Conservation (phyloP, 2,329 filamentous ascomycete genomes). For the Cryphonectria parasitica region DNA sequence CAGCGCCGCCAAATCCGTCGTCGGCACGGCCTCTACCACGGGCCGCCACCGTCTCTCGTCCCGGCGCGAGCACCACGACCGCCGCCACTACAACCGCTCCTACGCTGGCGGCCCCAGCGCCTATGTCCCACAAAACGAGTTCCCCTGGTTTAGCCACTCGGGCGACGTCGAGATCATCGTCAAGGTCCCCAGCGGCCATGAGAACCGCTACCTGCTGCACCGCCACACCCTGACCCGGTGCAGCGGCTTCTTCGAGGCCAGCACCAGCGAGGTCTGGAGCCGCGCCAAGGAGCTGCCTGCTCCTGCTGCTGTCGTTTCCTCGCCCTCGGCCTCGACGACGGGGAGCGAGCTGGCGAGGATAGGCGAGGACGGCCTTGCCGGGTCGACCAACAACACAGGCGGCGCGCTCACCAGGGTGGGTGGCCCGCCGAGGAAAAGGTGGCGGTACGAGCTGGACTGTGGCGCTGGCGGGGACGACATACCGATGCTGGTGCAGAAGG, state of each 20-base stretch:
- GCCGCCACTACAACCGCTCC: slow-evolving; percentile 72
- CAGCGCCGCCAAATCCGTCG: slow-evolving; percentile 38
- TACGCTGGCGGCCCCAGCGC: slow-evolving; percentile 70
- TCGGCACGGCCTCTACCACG: slow-evolving; percentile 35
- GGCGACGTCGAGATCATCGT: slow-evolving; percentile 93
- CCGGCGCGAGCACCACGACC: slow-evolving; percentile 31
- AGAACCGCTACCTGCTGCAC: slow-evolving; percentile 87
- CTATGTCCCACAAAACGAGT: slow-evolving; percentile 81
- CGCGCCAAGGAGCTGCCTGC: slow-evolving; percentile 37
- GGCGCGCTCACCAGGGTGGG: slow-evolving; percentile 38
- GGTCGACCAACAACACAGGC: slow-evolving; percentile 28
- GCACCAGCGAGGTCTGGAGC: slow-evolving; percentile 76
- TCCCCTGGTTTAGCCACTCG: slow-evolving; percentile 85
- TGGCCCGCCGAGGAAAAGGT: slow-evolving; percentile 60
- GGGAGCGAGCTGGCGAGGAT: slow-evolving; percentile 57
- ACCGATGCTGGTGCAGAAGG: slow-evolving; percentile 86
- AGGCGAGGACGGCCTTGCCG: slow-evolving; percentile 47
- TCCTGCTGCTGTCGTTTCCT: slow-evolving; percentile 36
- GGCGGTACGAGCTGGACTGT: slow-evolving; percentile 87
- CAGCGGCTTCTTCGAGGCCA: slow-evolving; percentile 91
- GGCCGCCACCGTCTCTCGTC: slow-evolving; percentile 28
- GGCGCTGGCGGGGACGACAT: slow-evolving; percentile 74
- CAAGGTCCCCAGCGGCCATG: slow-evolving; percentile 64
- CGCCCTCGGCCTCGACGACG: slow-evolving; percentile 25
- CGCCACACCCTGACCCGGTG: slow-evolving; percentile 85